These are phyloP conservation scores for Torulaspora indica DNA, from an alignment of 805 yeast species.

Conservation along the genomic window DNA sequence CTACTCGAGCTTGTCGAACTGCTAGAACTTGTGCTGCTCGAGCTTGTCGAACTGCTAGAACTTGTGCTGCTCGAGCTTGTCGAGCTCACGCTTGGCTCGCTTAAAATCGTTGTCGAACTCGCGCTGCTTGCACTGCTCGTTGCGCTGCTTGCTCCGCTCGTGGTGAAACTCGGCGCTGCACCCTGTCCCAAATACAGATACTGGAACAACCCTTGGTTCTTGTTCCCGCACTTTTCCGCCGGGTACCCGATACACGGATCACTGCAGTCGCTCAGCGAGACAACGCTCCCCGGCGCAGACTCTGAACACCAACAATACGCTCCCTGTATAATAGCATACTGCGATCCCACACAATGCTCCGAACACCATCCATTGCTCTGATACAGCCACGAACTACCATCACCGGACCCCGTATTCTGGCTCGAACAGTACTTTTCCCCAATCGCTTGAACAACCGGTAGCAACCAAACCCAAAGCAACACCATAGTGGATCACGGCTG, in stretches of 20 bases:
- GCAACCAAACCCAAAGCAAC: slow-evolving; percentile 1
- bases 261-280: slow-evolving; percentile 20
- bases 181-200: slow-evolving; percentile 22
- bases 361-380: slow-evolving; percentile 28
- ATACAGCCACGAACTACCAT: slow-evolving; percentile 7
- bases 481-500: not conserved
- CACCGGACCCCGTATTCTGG: slow-evolving; percentile 8
- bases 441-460: slow-evolving; percentile 3
- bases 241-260: slow-evolving; percentile 29
- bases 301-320: slow-evolving; percentile 30
- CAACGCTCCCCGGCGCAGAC: slow-evolving; percentile 15
- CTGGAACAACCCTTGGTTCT: slow-evolving; percentile 19
- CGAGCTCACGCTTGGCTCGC: not conserved
- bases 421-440: slow-evolving; percentile 10
- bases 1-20: not conserved
- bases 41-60: slow-evolving; percentile 1
- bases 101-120: not conserved
- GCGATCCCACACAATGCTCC: slow-evolving; percentile 20
- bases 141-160: slow-evolving; percentile 1
- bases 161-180: slow-evolving; percentile 4
- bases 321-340: slow-evolving; percentile 28
- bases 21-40: not conserved
- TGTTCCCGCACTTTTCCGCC: slow-evolving; percentile 27
- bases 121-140: not conserved
- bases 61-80: slow-evolving; percentile 1